Evolutionary conservation across 306 rosid genomes (phyloP), one percentile per base, ranked within the genome.

Genomic region (Dalbergia oliveri): DNA sequence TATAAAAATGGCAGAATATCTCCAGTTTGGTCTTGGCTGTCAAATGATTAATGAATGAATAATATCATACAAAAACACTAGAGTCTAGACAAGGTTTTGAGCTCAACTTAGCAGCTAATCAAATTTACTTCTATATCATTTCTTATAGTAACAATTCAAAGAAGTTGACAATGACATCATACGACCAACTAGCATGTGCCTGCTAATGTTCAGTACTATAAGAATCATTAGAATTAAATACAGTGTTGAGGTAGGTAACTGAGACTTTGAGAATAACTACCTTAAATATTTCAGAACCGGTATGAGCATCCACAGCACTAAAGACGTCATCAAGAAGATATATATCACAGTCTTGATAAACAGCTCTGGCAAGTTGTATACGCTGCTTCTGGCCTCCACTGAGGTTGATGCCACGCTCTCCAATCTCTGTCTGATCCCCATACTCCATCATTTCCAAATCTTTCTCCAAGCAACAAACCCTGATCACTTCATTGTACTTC

Each of bases 371-470:
- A 67, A 93, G 97, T 84, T 93, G 97, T 73, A 93, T 89, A 60
- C 97, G 47, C 88, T 93, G 97, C 80, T 93, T 93, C 79, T 93
- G 97, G 58, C 97, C 96, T 0, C 97, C 97, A 59, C 97, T 93
- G 15, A 93, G 78, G 82, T 93, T 93, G 87, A 93, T 93, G 35
- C 97, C 97, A 2, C 97, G 94, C 85, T 93, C 97, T 63, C 97
- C 97, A 44, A 93, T 93, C 90, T 93, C 97, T 0, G 94, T 91
- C 62, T 91, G 94, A 81, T 93, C 97, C 72, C 97, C 94, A 23
- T 69, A 74, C 59, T 93, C 97, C 94, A 93, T 91, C 93, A 91
- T 79, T 75, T 93, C 97, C 76, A 93, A 59, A 87, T 93, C 97
- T 60, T 91, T 93, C 71, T 91, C 92, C 85, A 93, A 72, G 78